phyloP scores from a whole-genome alignment of 2,329 filamentous ascomycete species.

The Teratosphaeria zuluensis region DNA sequence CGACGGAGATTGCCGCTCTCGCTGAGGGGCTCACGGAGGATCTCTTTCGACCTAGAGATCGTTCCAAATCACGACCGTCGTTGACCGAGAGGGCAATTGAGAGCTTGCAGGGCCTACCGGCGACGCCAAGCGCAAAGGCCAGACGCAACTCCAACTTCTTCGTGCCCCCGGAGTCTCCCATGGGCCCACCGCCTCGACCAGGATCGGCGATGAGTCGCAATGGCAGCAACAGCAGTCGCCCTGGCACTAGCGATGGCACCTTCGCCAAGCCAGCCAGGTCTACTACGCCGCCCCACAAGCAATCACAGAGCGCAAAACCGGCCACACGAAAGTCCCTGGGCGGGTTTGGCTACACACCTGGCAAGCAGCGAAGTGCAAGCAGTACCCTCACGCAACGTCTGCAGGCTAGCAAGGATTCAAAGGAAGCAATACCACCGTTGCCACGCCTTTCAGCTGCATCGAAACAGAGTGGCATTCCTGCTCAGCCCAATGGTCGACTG shows the following conservation, averaged over 20 bases:
- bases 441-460: slow-evolving; percentile 8
- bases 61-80: slow-evolving; percentile 38
- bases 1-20: slow-evolving; percentile 8
- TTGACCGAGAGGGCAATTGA: slow-evolving; percentile 79
- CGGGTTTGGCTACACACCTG: slow-evolving; percentile 15
- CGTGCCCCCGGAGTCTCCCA: slow-evolving; percentile 47
- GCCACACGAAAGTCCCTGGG: slow-evolving; percentile 8
- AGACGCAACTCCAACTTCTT: slow-evolving; percentile 65
- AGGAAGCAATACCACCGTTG: background rate
- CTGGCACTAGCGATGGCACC: slow-evolving; percentile 36
- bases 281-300: slow-evolving; percentile 27
- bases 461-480: slow-evolving; percentile 5
- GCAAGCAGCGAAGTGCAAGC: slow-evolving; percentile 18
- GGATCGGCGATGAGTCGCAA: slow-evolving; percentile 48
- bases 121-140: slow-evolving; percentile 55
- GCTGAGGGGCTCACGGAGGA: slow-evolving; percentile 9
- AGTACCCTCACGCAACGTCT: slow-evolving; percentile 15
- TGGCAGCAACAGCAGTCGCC: slow-evolving; percentile 36
- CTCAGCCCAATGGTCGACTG: background rate
- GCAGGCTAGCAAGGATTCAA: slow-evolving; percentile 8
- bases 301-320: slow-evolving; percentile 25
- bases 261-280: slow-evolving; percentile 19
- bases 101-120: slow-evolving; percentile 66
- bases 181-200: slow-evolving; percentile 54
- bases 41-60: slow-evolving; percentile 1